These are phyloP conservation scores for Avicennia marina DNA, from an alignment of 257 asterid species.

Conservation along the genomic window DNA sequence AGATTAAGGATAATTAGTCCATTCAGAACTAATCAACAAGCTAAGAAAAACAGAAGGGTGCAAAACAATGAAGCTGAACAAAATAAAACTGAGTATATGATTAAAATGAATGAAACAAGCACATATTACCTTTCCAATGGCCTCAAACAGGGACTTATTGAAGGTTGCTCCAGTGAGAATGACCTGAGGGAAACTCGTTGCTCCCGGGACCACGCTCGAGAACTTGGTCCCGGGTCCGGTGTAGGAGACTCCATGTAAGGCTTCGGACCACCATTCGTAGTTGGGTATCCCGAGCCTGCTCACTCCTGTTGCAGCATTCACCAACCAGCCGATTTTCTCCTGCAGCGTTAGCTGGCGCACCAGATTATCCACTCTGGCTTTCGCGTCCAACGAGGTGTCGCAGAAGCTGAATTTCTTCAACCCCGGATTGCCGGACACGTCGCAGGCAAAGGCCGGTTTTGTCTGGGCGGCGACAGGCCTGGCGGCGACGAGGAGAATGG, in stretches of 20 bases:
- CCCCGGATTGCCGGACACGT: constrained; percentile 39
- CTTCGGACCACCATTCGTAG: constrained; percentile 92
- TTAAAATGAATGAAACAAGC: not conserved
- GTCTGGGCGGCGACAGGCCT: constrained; percentile 26
- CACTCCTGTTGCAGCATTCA: constrained; percentile 37
- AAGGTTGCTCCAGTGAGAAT: constrained; percentile 67
- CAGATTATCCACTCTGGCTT: constrained; percentile 43
- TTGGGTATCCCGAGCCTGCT: constrained; percentile 60
- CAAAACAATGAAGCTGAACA: constrained; percentile 9
- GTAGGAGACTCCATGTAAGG: constrained; percentile 64
- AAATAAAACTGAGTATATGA: too few species aligned
- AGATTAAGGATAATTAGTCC: too few species aligned
- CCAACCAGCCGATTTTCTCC: constrained; percentile 72
- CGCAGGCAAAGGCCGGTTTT: constrained; percentile 66
- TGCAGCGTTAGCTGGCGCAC: constrained; percentile 47
- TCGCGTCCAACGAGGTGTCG: constrained; percentile 40
- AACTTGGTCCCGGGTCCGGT: constrained; percentile 60
- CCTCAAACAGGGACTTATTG: constrained; percentile 46
- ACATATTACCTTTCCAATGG: constrained; percentile 54
- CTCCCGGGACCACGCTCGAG: constrained; percentile 47
- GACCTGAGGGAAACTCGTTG: constrained; percentile 81
- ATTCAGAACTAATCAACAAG: too few species aligned
- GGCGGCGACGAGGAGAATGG: not conserved
- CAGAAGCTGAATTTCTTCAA: constrained; percentile 49
- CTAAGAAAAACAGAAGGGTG: too few species aligned